phyloP scores from a whole-genome alignment of 352 stramenopile species.

The Globisporangium ultimum region DNA sequence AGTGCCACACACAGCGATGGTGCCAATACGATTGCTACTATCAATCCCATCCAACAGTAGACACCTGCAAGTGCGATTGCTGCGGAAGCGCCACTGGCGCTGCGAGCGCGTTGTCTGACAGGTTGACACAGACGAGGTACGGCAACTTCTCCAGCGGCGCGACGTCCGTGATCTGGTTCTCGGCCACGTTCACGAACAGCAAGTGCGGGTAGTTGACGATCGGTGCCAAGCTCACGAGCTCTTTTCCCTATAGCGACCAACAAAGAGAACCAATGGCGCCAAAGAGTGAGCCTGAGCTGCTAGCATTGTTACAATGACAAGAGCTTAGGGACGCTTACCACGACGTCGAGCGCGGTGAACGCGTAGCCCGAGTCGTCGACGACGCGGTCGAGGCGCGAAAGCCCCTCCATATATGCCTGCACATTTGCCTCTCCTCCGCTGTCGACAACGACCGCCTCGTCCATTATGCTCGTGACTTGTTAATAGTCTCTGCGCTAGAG shows the following conservation, averaged over 20 bases:
- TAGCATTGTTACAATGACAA: no score
- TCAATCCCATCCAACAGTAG: background rate
- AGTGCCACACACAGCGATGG: background rate
- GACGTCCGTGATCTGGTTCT: conserved; percentile 62
- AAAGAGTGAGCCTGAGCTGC: background rate
- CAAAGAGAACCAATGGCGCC: background rate
- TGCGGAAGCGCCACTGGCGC: conserved; percentile 38
- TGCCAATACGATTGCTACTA: background rate
- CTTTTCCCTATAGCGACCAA: conserved; percentile 34
- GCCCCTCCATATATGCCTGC: conserved; percentile 55
- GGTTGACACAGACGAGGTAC: conserved; percentile 55
- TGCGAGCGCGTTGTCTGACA: conserved; percentile 53
- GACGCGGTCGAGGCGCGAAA: conserved; percentile 72
- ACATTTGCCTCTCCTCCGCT: conserved; percentile 21
- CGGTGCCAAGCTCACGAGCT: conserved; percentile 44
- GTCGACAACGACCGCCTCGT: conserved; percentile 11
- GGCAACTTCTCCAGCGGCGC: conserved; percentile 45
- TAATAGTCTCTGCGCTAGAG: no score
- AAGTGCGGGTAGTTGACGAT: conserved; percentile 64
- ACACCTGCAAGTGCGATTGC: conserved; percentile 61
- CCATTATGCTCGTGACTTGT: background rate
- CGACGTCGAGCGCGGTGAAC: conserved; percentile 68
- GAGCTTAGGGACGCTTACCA: conserved; percentile 22
- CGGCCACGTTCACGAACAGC: conserved; percentile 65
- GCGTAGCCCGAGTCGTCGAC: conserved; percentile 74